Conservation (phyloP, 192 early-diverging fungal genomes). For the Entomortierella chlamydospora region DNA sequence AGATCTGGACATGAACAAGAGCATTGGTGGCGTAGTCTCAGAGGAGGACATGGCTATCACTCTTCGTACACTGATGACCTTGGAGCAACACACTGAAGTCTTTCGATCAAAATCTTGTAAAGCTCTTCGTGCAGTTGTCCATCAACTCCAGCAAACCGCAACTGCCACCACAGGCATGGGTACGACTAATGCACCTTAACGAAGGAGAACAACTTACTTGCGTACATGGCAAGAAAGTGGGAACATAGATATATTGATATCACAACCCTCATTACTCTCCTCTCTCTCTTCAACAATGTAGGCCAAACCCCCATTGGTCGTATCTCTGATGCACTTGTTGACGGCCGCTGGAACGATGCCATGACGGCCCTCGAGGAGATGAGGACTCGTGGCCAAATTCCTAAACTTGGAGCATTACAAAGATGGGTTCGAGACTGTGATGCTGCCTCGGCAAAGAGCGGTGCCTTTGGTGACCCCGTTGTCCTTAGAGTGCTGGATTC, state of each 20-base stretch:
- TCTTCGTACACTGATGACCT: constrained; percentile 52
- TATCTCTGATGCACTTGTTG: constrained; percentile 62
- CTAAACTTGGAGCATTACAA: constrained; percentile 71
- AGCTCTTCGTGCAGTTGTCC: constrained; percentile 62
- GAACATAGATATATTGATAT: neutral
- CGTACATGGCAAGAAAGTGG: too few relatives aligned
- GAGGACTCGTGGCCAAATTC: constrained; percentile 57
- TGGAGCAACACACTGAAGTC: constrained; percentile 60
- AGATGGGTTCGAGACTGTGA: constrained; percentile 81
- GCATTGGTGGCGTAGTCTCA: constrained; percentile 40
- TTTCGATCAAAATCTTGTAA: constrained; percentile 65
- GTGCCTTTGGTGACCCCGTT: constrained; percentile 53
- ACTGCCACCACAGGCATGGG: constrained; percentile 58
- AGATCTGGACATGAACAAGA: constrained; percentile 9
- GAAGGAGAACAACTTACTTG: too few relatives aligned
- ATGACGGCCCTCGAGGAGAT: constrained; percentile 62
- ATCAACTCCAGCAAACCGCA: constrained; percentile 58
- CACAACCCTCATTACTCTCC: neutral
- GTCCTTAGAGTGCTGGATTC: constrained; percentile 70
- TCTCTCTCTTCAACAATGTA: neutral
- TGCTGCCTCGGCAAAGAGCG: constrained; percentile 64
- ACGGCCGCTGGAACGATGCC: constrained; percentile 70
- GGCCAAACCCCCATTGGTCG: constrained; percentile 59
- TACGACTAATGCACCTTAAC: neutral
- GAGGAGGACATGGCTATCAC: constrained; percentile 63